phyloP scores from a whole-genome alignment of 2,329 filamentous ascomycete genomes.

The Aspergillus thermomutatus region DNA sequence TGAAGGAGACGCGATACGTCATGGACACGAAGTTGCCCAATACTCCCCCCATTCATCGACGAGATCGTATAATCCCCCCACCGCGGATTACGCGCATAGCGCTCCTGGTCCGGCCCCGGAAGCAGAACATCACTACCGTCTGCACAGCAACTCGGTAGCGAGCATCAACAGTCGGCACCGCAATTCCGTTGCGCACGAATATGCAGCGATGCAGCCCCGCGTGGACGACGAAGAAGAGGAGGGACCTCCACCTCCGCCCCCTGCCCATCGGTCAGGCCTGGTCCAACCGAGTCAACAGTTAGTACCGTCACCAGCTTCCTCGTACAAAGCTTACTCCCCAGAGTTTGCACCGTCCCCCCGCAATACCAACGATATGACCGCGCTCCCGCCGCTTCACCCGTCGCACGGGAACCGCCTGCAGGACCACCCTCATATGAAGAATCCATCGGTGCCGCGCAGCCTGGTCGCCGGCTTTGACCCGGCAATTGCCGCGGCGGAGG shows the following conservation, averaged over 20 bases:
- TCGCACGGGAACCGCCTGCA: constrained; percentile 18
- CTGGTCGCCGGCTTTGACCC: constrained; percentile 42
- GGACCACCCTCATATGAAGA: constrained; percentile 23
- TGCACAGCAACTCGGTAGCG: constrained; percentile 26
- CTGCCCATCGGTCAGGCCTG: constrained; percentile 33
- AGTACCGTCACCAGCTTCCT: constrained; percentile 20
- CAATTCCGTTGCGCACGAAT: constrained; percentile 23
- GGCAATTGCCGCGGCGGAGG: constrained; percentile 25
- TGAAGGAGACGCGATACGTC: constrained; percentile 16
- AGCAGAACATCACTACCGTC: constrained; percentile 19
- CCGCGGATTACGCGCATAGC: constrained; percentile 15
- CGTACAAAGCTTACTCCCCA: constrained; percentile 28
- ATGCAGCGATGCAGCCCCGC: constrained; percentile 46
- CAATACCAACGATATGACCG: constrained; percentile 18
- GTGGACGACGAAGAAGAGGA: constrained; percentile 46
- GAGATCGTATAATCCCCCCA: constrained; percentile 16
- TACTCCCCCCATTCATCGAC: constrained; percentile 16
- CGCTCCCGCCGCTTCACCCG: constrained; percentile 23
- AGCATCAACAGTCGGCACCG: constrained; percentile 20
- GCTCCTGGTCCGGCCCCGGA: constrained; percentile 9
- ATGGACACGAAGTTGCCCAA: constrained; percentile 16
- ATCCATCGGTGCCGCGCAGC: constrained; percentile 37
- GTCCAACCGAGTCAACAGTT: constrained; percentile 24
- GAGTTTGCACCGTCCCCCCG: constrained; percentile 21
- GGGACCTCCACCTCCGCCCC: constrained; percentile 34